These are phyloP conservation scores for Piromyces finnis DNA, from an alignment of 192 early-diverging fungal species.

Conservation along the genomic window DNA sequence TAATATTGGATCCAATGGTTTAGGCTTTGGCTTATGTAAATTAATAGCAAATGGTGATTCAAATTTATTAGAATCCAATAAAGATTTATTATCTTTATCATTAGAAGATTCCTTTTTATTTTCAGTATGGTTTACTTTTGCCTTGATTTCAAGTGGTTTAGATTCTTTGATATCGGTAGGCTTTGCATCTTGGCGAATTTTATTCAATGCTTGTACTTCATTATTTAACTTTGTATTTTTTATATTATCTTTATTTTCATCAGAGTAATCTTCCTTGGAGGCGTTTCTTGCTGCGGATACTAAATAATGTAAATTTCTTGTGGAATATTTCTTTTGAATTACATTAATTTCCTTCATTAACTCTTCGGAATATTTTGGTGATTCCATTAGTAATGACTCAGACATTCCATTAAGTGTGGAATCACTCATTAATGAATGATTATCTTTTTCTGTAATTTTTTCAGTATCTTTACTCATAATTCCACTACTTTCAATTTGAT, in stretches of 20 bases:
- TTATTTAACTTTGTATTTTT: background rate
- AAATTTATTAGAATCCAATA: background rate
- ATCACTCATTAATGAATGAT: background rate
- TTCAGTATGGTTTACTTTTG: background rate
- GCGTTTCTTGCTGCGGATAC: background rate
- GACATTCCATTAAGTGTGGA: background rate
- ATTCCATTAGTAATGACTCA: background rate
- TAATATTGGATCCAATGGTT: background rate
- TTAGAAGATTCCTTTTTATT: background rate
- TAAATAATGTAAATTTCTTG: background rate
- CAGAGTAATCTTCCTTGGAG: background rate
- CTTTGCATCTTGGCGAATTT: background rate
- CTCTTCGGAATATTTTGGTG: background rate
- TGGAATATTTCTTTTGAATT: background rate
- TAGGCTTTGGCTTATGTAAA: background rate
- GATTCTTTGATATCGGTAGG: background rate
- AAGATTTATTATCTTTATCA: background rate
- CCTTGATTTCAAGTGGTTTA: background rate
- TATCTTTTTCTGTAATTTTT: background rate
- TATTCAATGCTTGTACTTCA: background rate
- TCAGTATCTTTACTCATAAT: background rate
- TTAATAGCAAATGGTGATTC: background rate
- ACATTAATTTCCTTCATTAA: background rate
- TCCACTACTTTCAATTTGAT: background rate
- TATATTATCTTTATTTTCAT: background rate